These are phyloP conservation scores for Fusarium humuli DNA, from an alignment of 2,329 filamentous ascomycete species.

Conservation along the genomic window DNA sequence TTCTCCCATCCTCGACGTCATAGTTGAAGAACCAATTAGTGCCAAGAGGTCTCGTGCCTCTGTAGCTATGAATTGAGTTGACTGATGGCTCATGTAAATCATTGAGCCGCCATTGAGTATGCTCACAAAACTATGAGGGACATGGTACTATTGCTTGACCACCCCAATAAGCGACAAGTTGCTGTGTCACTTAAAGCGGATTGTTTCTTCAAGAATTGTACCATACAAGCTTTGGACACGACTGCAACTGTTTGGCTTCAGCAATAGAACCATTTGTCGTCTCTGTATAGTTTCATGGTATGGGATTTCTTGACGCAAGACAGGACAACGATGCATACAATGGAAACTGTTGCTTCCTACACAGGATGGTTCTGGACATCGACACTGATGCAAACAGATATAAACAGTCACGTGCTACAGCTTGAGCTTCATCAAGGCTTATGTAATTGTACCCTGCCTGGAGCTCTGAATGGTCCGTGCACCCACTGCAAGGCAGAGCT, in stretches of 20 bases:
- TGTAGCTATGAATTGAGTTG: not conserved
- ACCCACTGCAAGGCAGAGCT: constrained; percentile 53
- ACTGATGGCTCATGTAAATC: not conserved
- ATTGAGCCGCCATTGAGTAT: not conserved
- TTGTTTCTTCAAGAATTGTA: not conserved
- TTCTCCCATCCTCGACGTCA: constrained; percentile 14
- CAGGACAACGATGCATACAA: not conserved
- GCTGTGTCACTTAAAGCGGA: not conserved
- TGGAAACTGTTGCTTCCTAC: not conserved
- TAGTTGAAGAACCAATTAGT: not conserved
- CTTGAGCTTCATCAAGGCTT: not conserved
- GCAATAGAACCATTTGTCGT: not conserved
- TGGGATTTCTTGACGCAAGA: not conserved
- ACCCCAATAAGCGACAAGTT: not conserved
- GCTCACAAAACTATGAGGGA: not conserved
- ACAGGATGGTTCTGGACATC: not conserved
- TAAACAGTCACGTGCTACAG: constrained; percentile 20
- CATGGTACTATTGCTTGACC: not conserved
- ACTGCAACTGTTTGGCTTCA: not conserved
- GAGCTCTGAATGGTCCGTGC: constrained; percentile 47
- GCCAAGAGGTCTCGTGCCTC: not conserved
- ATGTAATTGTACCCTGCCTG: constrained; percentile 42
- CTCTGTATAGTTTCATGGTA: not conserved
- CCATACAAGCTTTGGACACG: not conserved
- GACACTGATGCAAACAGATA: not conserved